Conservation (phyloP, 2,329 filamentous ascomycete genomes). For the Cordyceps javanica region DNA sequence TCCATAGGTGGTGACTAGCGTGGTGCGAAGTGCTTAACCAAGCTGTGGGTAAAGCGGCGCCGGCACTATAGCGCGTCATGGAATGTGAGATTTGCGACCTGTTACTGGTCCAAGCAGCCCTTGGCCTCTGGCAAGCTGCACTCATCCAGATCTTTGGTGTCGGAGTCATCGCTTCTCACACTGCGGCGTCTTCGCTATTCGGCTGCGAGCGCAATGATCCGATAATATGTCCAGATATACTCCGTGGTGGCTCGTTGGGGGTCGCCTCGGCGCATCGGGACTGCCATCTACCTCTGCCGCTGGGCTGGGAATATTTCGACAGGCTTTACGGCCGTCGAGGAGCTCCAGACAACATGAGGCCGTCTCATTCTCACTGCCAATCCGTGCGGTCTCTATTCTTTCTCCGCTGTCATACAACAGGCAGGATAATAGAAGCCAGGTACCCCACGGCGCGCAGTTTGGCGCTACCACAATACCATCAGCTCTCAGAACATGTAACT, state of each 20-base stretch:
- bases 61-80: slow-evolving; percentile 9
- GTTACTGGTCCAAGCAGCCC: slow-evolving; percentile 7
- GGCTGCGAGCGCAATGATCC: slow-evolving; percentile 30
- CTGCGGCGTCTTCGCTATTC: slow-evolving; percentile 14
- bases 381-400: not conserved
- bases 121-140: slow-evolving; percentile 1
- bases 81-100: not conserved
- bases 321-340: not conserved
- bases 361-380: not conserved
- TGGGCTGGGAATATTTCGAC: slow-evolving; percentile 10
- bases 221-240: slow-evolving; percentile 36
- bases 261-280: slow-evolving; percentile 27
- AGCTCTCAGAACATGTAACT: too few species aligned
- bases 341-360: not conserved
- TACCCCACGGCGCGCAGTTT: not conserved
- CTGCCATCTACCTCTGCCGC: slow-evolving; percentile 14
- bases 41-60: slow-evolving; percentile 1
- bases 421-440: not conserved
- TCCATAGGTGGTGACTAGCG: not conserved
- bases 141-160: not conserved
- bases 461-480: not conserved
- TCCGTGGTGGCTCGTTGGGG: slow-evolving; percentile 30
- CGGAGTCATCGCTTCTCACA: not conserved
- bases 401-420: not conserved
- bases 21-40: not conserved